phyloP scores from a whole-genome alignment of 2,329 filamentous ascomycete genomes.

The Tolypocladium endophyticum region DNA sequence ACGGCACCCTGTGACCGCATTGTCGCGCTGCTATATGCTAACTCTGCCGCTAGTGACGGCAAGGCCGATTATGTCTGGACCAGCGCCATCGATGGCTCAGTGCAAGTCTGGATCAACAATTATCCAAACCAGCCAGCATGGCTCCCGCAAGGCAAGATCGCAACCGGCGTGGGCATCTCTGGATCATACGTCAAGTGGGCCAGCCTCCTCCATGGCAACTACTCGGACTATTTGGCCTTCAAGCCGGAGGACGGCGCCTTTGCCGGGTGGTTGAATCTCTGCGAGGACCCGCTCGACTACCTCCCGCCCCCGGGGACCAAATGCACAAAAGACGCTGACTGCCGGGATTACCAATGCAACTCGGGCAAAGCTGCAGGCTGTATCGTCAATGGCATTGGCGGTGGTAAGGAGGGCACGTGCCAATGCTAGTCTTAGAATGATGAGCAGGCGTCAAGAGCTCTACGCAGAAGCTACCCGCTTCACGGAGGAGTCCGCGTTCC shows the following conservation, averaged over 20 bases:
- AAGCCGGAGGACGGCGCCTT: neutral
- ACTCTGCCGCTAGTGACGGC: slow-evolving; percentile 4
- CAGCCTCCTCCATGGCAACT: neutral
- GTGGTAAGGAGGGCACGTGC: neutral
- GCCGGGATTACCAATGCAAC: neutral
- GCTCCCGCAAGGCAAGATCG: slow-evolving; percentile 4
- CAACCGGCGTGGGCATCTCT: slow-evolving; percentile 4
- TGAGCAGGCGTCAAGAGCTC: too few relatives aligned
- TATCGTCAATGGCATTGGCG: neutral
- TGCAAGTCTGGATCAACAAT: slow-evolving; percentile 8
- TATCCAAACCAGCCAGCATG: slow-evolving; percentile 9
- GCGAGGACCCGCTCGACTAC: neutral
- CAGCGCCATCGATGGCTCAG: slow-evolving; percentile 4
- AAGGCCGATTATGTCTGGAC: slow-evolving; percentile 11
- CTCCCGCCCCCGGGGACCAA: neutral
- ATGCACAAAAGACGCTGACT: neutral
- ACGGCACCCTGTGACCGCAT: too few relatives aligned
- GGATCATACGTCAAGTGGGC: neutral
- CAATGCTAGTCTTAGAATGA: neutral
- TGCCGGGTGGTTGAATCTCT: neutral
- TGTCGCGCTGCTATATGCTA: too few relatives aligned
- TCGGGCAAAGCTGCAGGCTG: neutral
- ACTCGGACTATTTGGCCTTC: neutral
- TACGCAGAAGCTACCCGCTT: too few relatives aligned
- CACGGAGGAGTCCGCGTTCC: too few relatives aligned